phyloP scores from a whole-genome alignment of 2,329 filamentous ascomycete genomes.

The Arachnopeziza araneosa region DNA sequence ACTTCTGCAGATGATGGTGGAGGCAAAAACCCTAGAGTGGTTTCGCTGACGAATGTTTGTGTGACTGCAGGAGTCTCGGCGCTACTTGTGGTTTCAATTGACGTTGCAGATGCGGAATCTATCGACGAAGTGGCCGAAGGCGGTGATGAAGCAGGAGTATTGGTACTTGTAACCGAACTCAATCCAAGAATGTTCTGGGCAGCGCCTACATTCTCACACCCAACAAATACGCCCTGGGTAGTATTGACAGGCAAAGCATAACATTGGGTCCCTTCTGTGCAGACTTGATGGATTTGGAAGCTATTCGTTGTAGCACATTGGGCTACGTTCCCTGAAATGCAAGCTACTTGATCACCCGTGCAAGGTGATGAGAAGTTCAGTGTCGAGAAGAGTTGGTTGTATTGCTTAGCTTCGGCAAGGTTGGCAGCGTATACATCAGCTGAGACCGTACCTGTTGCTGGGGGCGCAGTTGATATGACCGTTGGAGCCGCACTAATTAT shows the following conservation, averaged over 20 bases:
- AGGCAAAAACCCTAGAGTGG: neutral
- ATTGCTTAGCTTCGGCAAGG: constrained; percentile 29
- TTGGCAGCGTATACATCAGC: constrained; percentile 18
- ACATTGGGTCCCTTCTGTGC: constrained; percentile 36
- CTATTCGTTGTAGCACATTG: constrained; percentile 37
- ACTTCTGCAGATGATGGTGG: neutral
- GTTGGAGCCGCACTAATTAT: constrained; percentile 14
- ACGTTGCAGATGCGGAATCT: neutral
- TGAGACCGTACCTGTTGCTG: constrained; percentile 15
- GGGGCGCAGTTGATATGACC: constrained; percentile 10
- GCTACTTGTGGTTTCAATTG: neutral
- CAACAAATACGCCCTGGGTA: constrained; percentile 42
- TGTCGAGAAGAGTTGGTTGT: constrained; percentile 24
- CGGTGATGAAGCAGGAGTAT: neutral
- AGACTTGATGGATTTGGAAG: constrained; percentile 39
- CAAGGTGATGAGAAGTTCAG: constrained; percentile 42
- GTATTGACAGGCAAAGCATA: constrained; percentile 50
- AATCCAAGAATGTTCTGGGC: constrained; percentile 29
- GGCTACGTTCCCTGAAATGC: constrained; percentile 45
- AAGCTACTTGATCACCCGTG: constrained; percentile 42
- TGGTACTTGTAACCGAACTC: neutral
- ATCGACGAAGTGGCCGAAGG: neutral
- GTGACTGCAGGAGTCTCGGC: neutral
- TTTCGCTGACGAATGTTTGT: neutral
- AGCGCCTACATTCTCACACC: constrained; percentile 38